phyloP scores from a whole-genome alignment of 2,329 filamentous ascomycete species.

The Exutisphaerella laricina region DNA sequence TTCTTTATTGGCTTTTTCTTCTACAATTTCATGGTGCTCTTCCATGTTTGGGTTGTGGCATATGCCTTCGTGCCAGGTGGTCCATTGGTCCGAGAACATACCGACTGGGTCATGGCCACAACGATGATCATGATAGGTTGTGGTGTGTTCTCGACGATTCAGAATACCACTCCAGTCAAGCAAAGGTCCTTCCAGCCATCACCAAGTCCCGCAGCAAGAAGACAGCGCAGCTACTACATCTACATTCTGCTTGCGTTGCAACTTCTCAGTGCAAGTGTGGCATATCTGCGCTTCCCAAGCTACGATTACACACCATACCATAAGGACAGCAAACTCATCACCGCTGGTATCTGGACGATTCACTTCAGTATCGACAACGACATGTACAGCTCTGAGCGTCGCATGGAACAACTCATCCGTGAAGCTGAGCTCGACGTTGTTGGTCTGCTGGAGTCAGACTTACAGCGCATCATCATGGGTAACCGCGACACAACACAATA shows the following conservation, averaged over 20 bases:
- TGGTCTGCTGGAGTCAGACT: constrained; percentile 86
- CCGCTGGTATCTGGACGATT: constrained; percentile 96
- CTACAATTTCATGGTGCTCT: constrained; percentile 93
- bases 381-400: constrained; percentile 96
- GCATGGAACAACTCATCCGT: constrained; percentile 65
- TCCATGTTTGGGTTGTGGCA: constrained; percentile 97
- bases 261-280: constrained; percentile 69
- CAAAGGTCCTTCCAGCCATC: constrained; percentile 32
- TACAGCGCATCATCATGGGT: constrained; percentile 98
- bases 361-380: constrained; percentile 98
- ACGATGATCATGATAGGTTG: constrained; percentile 80
- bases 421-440: constrained; percentile 97
- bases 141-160: constrained; percentile 67
- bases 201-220: constrained; percentile 44
- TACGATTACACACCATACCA: constrained; percentile 92
- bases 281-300: constrained; percentile 85
- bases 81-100: constrained; percentile 84
- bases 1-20: constrained; percentile 86
- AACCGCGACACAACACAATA: constrained; percentile 95
- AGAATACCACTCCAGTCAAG: constrained; percentile 43
- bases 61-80: constrained; percentile 97
- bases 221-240: constrained; percentile 60
- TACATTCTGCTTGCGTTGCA: constrained; percentile 72
- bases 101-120: constrained; percentile 87
- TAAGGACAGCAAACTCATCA: constrained; percentile 76